Conservation (phyloP, 176 grass and related monocot species). For the Oryza meyeriana region DNA sequence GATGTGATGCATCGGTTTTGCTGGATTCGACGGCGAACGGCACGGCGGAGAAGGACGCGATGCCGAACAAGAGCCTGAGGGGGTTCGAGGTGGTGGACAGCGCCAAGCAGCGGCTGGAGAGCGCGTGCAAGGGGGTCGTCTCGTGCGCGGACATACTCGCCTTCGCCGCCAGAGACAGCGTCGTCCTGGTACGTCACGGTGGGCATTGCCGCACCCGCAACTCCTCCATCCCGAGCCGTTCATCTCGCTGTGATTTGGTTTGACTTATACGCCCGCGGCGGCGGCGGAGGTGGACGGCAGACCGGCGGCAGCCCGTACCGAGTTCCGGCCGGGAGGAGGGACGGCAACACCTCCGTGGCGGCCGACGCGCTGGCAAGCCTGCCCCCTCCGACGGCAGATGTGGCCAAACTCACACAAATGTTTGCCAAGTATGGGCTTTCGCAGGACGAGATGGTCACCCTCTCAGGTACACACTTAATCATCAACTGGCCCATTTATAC, state of each 20-base stretch:
- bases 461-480: slow-evolving; percentile 44
- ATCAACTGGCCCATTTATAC: neutral
- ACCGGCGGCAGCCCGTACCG: slow-evolving; percentile 53
- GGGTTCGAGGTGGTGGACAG: slow-evolving; percentile 53
- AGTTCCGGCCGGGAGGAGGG: slow-evolving; percentile 68
- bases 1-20: slow-evolving; percentile 65
- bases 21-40: slow-evolving; percentile 43
- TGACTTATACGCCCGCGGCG: neutral
- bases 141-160: slow-evolving; percentile 77
- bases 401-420: slow-evolving; percentile 25
- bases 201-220: too few relatives aligned
- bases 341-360: slow-evolving; percentile 45
- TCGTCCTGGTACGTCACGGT: slow-evolving; percentile 45
- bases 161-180: slow-evolving; percentile 62
- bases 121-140: slow-evolving; percentile 39
- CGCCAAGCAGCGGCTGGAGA: slow-evolving; percentile 50
- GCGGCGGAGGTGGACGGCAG: slow-evolving; percentile 19
- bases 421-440: slow-evolving; percentile 51
- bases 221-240: too few relatives aligned
- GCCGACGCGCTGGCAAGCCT: slow-evolving; percentile 37
- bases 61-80: slow-evolving; percentile 51
- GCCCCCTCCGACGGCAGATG: slow-evolving; percentile 29
- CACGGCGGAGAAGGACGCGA: slow-evolving; percentile 60
- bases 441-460: slow-evolving; percentile 62
- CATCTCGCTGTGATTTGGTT: neutral